phyloP scores from a whole-genome alignment of 345 rosid species.

The Abelmoschus esculentus region DNA sequence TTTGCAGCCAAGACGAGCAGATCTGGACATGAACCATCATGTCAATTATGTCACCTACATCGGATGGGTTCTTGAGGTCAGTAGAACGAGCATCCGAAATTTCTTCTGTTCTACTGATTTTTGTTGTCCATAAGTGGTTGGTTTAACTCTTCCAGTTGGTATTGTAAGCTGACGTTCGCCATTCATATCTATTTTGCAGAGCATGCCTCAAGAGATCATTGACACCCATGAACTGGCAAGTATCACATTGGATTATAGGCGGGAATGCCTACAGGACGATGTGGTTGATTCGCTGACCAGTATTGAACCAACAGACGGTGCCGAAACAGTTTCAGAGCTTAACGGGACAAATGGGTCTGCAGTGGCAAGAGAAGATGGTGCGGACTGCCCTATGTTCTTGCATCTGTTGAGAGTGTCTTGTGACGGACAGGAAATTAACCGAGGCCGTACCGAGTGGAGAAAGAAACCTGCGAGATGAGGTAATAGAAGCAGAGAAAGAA shows the following conservation, averaged over 20 bases:
- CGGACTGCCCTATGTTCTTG: slow-evolving; percentile 39
- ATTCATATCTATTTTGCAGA: slow-evolving; percentile 36
- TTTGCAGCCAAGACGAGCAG: slow-evolving; percentile 78
- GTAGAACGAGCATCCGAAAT: slow-evolving; percentile 5
- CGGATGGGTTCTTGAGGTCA: slow-evolving; percentile 92
- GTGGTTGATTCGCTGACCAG: slow-evolving; percentile 78
- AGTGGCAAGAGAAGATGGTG: slow-evolving; percentile 12
- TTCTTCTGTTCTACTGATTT: not conserved
- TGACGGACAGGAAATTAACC: slow-evolving; percentile 73
- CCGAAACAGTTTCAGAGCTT: slow-evolving; percentile 23
- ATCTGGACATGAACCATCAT: slow-evolving; percentile 97
- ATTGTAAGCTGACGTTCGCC: not conserved
- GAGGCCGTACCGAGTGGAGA: slow-evolving; percentile 86
- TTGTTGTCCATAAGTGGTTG: not conserved
- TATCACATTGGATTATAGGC: slow-evolving; percentile 78
- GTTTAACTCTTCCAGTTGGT: not conserved
- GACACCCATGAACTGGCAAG: slow-evolving; percentile 80
- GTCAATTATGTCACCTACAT: slow-evolving; percentile 88
- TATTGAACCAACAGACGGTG: slow-evolving; percentile 24
- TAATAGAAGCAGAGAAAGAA: no score
- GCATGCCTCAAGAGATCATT: slow-evolving; percentile 86
- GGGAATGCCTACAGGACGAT: slow-evolving; percentile 86
- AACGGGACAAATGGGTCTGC: slow-evolving; percentile 55
- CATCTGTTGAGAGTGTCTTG: slow-evolving; percentile 71
- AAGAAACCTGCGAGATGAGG: slow-evolving; percentile 50